A percentile compares a stretch with the other conserved stretches of the same genome.
Conservation (phyloP, 1,139 yeast genomes). For the Zygosaccharomyces pseudobailii region DNA sequence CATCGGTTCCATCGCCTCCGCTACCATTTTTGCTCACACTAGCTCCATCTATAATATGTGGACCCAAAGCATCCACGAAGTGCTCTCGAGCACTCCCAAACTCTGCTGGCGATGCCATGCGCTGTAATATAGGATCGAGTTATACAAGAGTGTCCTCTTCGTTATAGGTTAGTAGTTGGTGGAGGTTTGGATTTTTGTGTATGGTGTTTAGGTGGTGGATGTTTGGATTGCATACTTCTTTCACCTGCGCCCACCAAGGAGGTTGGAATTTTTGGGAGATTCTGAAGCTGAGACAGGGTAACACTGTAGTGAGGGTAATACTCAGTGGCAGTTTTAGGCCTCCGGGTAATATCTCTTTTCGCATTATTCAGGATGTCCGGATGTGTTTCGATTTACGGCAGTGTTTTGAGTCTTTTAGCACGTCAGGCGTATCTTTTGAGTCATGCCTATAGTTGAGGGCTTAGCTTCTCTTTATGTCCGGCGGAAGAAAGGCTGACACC, state of each 20-base stretch:
- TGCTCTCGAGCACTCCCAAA: slow-evolving; percentile 25
- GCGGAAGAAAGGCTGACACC: too few species aligned
- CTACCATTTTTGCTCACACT: slow-evolving; percentile 2
- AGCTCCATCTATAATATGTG: slow-evolving; percentile 1
- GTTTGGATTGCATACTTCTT: slow-evolving; percentile 11
- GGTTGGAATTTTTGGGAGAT: background rate
- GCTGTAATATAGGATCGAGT: background rate
- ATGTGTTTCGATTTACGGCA: too few species aligned
- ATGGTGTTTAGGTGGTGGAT: slow-evolving; percentile 23
- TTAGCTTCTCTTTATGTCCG: too few species aligned
- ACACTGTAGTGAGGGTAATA: too few species aligned
- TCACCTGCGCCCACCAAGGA: background rate
- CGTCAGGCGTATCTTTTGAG: too few species aligned
- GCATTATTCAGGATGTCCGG: too few species aligned
- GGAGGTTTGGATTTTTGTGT: slow-evolving; percentile 12
- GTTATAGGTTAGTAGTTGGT: background rate
- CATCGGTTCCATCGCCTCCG: background rate
- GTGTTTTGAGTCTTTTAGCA: too few species aligned
- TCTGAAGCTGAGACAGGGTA: too few species aligned
- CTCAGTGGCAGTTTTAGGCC: too few species aligned
- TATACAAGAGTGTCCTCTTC: background rate
- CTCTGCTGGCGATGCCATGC: slow-evolving; percentile 19
- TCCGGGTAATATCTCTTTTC: too few species aligned
- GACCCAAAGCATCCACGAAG: slow-evolving; percentile 22
- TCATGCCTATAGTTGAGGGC: too few species aligned